phyloP scores from a whole-genome alignment of 2,329 filamentous ascomycete genomes.

The Daldinia sp. region DNA sequence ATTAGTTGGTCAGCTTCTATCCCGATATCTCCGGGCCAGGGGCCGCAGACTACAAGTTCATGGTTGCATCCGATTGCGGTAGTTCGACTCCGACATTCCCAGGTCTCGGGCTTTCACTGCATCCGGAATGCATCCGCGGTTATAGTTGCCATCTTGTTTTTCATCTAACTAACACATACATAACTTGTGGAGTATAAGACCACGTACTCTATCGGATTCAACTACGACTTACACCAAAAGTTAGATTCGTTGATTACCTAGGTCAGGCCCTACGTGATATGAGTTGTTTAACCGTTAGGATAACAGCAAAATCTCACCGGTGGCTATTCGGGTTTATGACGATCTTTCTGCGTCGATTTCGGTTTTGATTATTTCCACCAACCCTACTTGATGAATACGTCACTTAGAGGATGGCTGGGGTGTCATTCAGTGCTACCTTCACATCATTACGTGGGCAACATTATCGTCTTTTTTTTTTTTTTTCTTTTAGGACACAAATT shows the following conservation, averaged over 20 bases:
- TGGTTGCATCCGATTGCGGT: slow-evolving; percentile 35
- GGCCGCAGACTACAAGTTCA: slow-evolving; percentile 26
- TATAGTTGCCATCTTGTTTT: slow-evolving; percentile 11
- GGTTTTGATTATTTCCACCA: slow-evolving; percentile 40
- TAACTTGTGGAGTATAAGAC: slow-evolving; percentile 14
- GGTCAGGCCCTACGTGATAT: slow-evolving; percentile 16
- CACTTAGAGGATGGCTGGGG: slow-evolving; percentile 37
- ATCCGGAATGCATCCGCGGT: slow-evolving; percentile 18
- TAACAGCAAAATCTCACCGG: slow-evolving; percentile 32
- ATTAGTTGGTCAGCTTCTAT: slow-evolving; percentile 41
- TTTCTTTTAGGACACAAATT: slow-evolving; percentile 8
- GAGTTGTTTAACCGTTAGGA: slow-evolving; percentile 39
- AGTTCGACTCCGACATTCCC: slow-evolving; percentile 29
- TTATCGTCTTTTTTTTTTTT: slow-evolving; percentile 20
- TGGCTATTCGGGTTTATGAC: slow-evolving; percentile 44
- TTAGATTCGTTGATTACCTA: slow-evolving; percentile 10
- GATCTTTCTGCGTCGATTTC: slow-evolving; percentile 36
- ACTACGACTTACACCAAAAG: slow-evolving; percentile 14
- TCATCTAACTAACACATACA: slow-evolving; percentile 4
- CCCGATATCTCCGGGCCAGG: slow-evolving; percentile 44
- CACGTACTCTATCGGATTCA: slow-evolving; percentile 12
- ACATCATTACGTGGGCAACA: slow-evolving; percentile 31
- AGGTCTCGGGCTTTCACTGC: slow-evolving; percentile 24
- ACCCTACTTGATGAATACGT: slow-evolving; percentile 35
- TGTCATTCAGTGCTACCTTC: slow-evolving; percentile 41